phyloP scores from a whole-genome alignment of 2,329 filamentous ascomycete species.

The Fonsecaea pedrosoi region DNA sequence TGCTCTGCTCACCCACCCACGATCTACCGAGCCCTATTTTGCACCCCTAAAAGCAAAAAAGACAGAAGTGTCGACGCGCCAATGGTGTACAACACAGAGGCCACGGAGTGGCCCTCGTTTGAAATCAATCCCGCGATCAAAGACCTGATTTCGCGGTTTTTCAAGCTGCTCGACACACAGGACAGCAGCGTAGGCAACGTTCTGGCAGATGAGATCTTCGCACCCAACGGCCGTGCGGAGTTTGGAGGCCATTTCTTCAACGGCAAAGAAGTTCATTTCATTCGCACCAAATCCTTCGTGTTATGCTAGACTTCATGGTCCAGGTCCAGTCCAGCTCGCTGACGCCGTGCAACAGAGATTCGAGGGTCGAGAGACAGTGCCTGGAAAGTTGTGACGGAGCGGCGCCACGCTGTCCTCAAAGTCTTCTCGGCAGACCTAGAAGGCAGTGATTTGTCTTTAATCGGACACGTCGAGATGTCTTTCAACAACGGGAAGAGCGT shows the following conservation, averaged over 20 bases:
- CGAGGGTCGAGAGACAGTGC: constrained; percentile 10
- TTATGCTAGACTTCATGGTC: too few species aligned
- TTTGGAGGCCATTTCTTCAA: constrained; percentile 10
- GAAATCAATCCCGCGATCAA: not conserved
- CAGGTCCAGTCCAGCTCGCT: not conserved
- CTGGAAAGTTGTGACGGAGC: not conserved
- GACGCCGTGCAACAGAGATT: constrained; percentile 2
- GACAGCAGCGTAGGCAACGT: constrained; percentile 1
- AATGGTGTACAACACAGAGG: constrained; percentile 20
- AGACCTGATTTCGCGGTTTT: constrained; percentile 9
- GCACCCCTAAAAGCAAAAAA: too few species aligned
- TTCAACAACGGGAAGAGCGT: not conserved
- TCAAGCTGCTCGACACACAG: constrained; percentile 8
- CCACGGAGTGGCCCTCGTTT: constrained; percentile 5
- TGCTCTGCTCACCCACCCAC: too few species aligned
- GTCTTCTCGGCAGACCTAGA: not conserved
- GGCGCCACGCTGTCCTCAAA: constrained; percentile 5
- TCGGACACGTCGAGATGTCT: constrained; percentile 12
- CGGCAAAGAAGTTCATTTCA: not conserved
- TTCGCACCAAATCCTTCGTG: too few species aligned
- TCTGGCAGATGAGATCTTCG: constrained; percentile 19
- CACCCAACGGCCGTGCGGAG: not conserved
- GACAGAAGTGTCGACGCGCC: too few species aligned
- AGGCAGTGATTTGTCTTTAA: constrained; percentile 8
- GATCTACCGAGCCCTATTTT: too few species aligned